Conservation (phyloP, 768 basidiomycete species). For the Suillus sp. region DNA sequence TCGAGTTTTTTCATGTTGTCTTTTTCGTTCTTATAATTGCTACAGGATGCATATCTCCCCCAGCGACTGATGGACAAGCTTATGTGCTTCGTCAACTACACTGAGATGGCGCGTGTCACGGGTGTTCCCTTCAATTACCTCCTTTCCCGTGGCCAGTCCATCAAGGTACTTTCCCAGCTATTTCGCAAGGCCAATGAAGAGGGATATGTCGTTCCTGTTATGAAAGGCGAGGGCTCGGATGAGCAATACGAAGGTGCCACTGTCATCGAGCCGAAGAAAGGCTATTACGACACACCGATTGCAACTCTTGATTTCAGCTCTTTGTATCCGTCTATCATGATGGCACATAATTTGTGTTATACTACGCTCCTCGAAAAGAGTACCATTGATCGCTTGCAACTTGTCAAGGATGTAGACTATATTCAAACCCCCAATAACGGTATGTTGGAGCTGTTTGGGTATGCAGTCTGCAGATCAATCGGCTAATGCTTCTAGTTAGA, state of each 20-base stretch:
- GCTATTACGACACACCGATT: slow-evolving; percentile 95
- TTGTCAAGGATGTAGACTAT: slow-evolving; percentile 88
- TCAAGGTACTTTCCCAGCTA: slow-evolving; percentile 96
- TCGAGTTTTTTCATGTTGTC: neutral
- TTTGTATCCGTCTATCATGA: slow-evolving; percentile 99
- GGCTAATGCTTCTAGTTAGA: slow-evolving; percentile 49
- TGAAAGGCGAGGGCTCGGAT: slow-evolving; percentile 87
- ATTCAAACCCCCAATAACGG: slow-evolving; percentile 96
- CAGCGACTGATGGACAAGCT: slow-evolving; percentile 95
- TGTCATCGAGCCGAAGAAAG: slow-evolving; percentile 95
- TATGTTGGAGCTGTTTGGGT: slow-evolving; percentile 33
- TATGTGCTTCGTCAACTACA: slow-evolving; percentile 99
- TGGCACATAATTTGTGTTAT: slow-evolving; percentile 99
- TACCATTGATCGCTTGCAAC: slow-evolving; percentile 73
- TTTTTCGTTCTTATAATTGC: neutral
- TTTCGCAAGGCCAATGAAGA: slow-evolving; percentile 92
- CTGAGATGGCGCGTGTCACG: slow-evolving; percentile 99
- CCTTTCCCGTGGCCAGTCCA: slow-evolving; percentile 92
- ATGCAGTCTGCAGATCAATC: neutral
- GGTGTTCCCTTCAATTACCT: slow-evolving; percentile 99
- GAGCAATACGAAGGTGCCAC: slow-evolving; percentile 99
- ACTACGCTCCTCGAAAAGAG: slow-evolving; percentile 87
- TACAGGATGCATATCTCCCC: slow-evolving; percentile 95
- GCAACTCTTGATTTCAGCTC: slow-evolving; percentile 99
- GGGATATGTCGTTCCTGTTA: slow-evolving; percentile 84